A percentile compares a stretch with the other conserved stretches of the same genome.
Evolutionary conservation across 73 alveolate genomes (phyloP).

Genomic region (Blepharisma stoltei): DNA sequence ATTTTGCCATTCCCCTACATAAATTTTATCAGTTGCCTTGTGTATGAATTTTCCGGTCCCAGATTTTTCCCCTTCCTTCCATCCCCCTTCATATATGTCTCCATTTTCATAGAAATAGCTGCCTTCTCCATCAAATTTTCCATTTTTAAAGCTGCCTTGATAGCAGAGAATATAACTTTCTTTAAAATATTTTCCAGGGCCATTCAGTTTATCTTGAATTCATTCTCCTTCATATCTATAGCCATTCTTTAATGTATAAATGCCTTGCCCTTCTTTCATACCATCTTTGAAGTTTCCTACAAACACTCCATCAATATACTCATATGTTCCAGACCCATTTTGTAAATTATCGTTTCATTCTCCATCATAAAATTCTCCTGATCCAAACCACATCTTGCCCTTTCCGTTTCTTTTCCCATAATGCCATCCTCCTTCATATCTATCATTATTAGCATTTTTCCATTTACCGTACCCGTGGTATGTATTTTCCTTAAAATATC

Average conservation of each 20-base stretch:
- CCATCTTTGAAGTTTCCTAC: background rate
- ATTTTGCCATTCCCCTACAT: background rate
- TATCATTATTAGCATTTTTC: background rate
- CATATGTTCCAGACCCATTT: too few species aligned
- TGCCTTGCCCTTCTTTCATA: background rate
- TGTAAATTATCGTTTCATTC: too few species aligned
- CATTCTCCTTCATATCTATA: constrained; percentile 19
- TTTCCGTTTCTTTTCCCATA: background rate
- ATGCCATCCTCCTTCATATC: constrained; percentile 16
- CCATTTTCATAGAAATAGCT: background rate
- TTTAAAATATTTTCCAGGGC: background rate
- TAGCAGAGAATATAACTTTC: background rate
- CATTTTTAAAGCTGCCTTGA: constrained; percentile 6
- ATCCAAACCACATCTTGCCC: too few species aligned
- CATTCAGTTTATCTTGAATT: background rate
- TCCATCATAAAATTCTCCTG: too few species aligned
- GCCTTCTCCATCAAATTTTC: constrained; percentile 12
- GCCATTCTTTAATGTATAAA: background rate
- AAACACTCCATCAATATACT: background rate
- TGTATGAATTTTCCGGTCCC: constrained; percentile 11
- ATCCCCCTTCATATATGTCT: constrained; percentile 18
- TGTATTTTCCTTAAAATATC: too few species aligned
- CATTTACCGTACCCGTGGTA: too few species aligned
- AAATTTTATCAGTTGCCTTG: background rate
- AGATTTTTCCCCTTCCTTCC: constrained; percentile 8